Conservation (phyloP, 805 yeast species). For the Candida pseudoglaebosa region DNA sequence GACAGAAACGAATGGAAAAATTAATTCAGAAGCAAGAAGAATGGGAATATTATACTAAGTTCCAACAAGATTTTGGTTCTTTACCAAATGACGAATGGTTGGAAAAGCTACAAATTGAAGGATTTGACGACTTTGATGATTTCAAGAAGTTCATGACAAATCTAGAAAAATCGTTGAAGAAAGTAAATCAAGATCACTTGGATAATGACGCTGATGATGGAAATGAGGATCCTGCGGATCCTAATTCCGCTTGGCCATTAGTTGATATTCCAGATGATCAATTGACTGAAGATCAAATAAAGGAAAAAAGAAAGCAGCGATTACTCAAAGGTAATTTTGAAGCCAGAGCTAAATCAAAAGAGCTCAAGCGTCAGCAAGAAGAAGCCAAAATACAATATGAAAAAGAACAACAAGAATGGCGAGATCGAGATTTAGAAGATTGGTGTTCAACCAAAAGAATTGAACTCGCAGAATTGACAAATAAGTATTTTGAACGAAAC, state of each 20-base stretch:
- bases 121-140: constrained; percentile 72
- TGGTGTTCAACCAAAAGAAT: constrained; percentile 77
- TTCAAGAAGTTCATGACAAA: constrained; percentile 61
- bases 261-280: constrained; percentile 83
- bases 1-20: constrained; percentile 75
- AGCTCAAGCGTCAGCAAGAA: constrained; percentile 67
- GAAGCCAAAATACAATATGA: constrained; percentile 57
- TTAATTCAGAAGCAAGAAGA: constrained; percentile 78
- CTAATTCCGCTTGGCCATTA: constrained; percentile 62
- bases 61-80: constrained; percentile 49
- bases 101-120: constrained; percentile 60
- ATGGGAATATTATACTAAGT: constrained; percentile 59
- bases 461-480: constrained; percentile 56
- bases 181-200: constrained; percentile 63
- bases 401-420: constrained; percentile 69
- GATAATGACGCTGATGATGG: constrained; percentile 47
- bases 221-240: constrained; percentile 34
- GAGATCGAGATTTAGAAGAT: constrained; percentile 64
- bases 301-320: constrained; percentile 82
- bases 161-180: constrained; percentile 65
- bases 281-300: constrained; percentile 70
- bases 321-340: constrained; percentile 83
- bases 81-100: constrained; percentile 52
- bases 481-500: constrained; percentile 59
- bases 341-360: constrained; percentile 78